These are phyloP conservation scores for Salvia splendens DNA, from an alignment of 257 asterid species.

Conservation along the genomic window DNA sequence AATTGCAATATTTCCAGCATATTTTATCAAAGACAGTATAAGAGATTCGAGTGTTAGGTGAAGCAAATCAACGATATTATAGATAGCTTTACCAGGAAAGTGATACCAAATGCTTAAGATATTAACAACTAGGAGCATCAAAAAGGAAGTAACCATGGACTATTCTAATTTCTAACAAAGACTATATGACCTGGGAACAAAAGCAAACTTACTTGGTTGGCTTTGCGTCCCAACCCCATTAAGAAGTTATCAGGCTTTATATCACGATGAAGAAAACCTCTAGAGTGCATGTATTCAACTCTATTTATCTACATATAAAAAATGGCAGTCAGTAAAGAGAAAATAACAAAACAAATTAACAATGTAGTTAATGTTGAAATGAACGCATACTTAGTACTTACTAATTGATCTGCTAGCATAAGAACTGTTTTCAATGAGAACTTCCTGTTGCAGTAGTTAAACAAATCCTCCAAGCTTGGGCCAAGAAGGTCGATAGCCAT, in stretches of 20 bases:
- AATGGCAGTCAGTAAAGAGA: constrained; percentile 23
- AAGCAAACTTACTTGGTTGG: constrained; percentile 68
- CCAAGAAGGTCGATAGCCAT: constrained; percentile 98
- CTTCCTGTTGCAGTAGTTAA: constrained; percentile 89
- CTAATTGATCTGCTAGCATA: constrained; percentile 95
- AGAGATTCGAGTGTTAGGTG: too few species aligned
- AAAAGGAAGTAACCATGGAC: neutral
- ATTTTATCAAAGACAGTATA: too few species aligned
- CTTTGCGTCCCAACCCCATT: constrained; percentile 99
- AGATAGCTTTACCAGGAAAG: constrained; percentile 1
- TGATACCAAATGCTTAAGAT: constrained; percentile 25
- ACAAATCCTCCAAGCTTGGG: constrained; percentile 94
- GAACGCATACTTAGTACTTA: constrained; percentile 39
- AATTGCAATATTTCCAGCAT: neutral
- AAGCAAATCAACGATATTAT: constrained; percentile 5
- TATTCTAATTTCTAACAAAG: neutral
- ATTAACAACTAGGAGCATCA: neutral
- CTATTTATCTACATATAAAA: constrained; percentile 68
- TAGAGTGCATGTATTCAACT: constrained; percentile 95
- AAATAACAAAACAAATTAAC: constrained; percentile 15
- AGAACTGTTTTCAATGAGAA: constrained; percentile 89
- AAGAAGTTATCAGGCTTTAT: constrained; percentile 98
- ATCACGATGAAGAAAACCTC: constrained; percentile 98
- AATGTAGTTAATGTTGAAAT: neutral
- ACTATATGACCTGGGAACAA: constrained; percentile 20